phyloP scores from a whole-genome alignment of 305 asterid genomes.

The Plantago lanceolata region DNA sequence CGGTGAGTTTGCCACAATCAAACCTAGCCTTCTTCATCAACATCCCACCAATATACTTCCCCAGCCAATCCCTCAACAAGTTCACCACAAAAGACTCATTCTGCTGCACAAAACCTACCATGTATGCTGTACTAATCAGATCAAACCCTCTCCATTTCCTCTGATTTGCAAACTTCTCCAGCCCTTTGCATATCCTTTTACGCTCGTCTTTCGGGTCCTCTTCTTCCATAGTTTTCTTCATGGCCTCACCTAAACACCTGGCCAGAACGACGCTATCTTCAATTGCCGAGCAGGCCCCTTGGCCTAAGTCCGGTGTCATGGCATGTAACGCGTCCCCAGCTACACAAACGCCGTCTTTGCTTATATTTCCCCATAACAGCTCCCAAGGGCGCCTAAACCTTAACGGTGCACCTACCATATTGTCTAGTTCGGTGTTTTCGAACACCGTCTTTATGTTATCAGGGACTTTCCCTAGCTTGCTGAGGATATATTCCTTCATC shows the following conservation, averaged over 20 bases:
- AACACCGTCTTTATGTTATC: constrained; percentile 33
- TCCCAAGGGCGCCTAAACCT: constrained; percentile 60
- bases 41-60: constrained; percentile 27
- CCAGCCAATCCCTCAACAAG: constrained; percentile 46
- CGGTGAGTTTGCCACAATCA: constrained; percentile 48
- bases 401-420: constrained; percentile 35
- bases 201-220: constrained; percentile 23
- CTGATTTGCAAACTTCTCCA: constrained; percentile 40
- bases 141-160: constrained; percentile 62
- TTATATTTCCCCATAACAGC: constrained; percentile 37
- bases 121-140: constrained; percentile 39
- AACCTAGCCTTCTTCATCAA: constrained; percentile 38
- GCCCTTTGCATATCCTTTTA: constrained; percentile 21
- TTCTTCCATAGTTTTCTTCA: constrained; percentile 22
- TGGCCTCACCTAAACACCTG: constrained; percentile 37
- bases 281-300: constrained; percentile 64
- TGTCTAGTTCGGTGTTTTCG: constrained; percentile 33
- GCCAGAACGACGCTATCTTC: constrained; percentile 65
- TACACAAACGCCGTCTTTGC: constrained; percentile 44
- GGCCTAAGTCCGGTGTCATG: constrained; percentile 74
- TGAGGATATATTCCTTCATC: constrained; percentile 48
- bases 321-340: constrained; percentile 80
- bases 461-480: constrained; percentile 38
- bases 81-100: constrained; percentile 33
- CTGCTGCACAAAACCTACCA: constrained; percentile 45